A percentile compares a stretch with the other conserved stretches of the same genome.
Evolutionary conservation across 1,284 basidiomycete species (phyloP).

Genomic region (Malassezia sympodialis): DNA sequence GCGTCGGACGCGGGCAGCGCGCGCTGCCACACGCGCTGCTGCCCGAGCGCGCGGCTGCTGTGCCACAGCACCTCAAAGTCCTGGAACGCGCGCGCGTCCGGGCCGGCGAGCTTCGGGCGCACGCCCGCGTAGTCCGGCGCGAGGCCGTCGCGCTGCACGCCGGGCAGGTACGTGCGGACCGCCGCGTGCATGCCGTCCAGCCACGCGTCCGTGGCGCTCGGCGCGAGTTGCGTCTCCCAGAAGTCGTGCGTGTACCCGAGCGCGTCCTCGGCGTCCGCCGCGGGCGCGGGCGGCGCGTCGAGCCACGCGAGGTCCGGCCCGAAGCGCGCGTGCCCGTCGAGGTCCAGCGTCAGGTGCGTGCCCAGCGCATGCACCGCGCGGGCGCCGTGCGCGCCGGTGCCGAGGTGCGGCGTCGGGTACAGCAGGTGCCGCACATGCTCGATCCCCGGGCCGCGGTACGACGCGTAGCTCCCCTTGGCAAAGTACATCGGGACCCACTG

Average conservation of each 20-base stretch:
- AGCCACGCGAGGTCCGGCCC: constrained; percentile 89
- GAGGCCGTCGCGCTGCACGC: constrained; percentile 59
- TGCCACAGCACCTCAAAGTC: constrained; percentile 59
- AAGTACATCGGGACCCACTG: constrained; percentile 33
- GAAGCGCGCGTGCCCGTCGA: constrained; percentile 77
- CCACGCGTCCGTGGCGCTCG: constrained; percentile 23
- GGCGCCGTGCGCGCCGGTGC: constrained; percentile 19
- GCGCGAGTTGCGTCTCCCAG: constrained; percentile 26
- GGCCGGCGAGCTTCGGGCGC: constrained; percentile 73
- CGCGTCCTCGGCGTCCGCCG: not conserved
- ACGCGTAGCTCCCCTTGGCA: constrained; percentile 43
- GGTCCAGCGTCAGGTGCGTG: constrained; percentile 55
- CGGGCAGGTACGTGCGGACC: constrained; percentile 60
- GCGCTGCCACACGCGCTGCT: constrained; percentile 35
- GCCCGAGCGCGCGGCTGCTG: constrained; percentile 20
- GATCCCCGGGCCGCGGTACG: constrained; percentile 33
- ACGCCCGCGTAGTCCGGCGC: constrained; percentile 83
- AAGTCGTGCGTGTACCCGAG: constrained; percentile 23
- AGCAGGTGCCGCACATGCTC: constrained; percentile 31
- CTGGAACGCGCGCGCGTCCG: constrained; percentile 61
- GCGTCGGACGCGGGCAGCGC: constrained; percentile 12
- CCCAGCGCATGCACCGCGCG: constrained; percentile 42
- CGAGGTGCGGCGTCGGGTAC: constrained; percentile 34
- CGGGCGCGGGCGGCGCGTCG: constrained; percentile 38
- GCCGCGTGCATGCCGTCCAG: constrained; percentile 31